Evolutionary conservation across 345 rosid species (phyloP).

Genomic region (Citrus inodora): DNA sequence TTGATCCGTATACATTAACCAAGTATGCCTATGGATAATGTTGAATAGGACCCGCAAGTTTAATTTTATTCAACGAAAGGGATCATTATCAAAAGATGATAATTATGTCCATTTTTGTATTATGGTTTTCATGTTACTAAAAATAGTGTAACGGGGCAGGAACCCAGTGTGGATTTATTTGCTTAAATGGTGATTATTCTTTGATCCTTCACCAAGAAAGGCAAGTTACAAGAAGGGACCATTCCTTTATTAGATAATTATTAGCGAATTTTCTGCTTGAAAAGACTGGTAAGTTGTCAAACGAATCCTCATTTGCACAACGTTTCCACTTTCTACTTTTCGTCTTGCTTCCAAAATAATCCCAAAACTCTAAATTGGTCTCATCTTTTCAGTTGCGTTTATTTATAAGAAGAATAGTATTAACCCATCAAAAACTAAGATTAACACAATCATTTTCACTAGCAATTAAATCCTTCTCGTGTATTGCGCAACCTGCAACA

Average conservation of each 20-base stretch:
- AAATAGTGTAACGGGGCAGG: neutral
- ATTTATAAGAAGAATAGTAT: neutral
- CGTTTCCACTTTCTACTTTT: neutral
- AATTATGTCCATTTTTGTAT: neutral
- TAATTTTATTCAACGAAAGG: neutral
- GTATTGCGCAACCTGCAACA: neutral
- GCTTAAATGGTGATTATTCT: neutral
- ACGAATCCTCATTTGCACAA: neutral
- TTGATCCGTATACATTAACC: no score
- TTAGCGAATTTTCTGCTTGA: neutral
- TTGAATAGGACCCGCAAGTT: no score
- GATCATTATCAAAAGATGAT: neutral
- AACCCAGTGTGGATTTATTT: neutral
- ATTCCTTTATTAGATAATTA: neutral
- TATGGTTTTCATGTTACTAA: neutral
- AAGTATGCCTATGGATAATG: no score
- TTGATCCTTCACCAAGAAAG: neutral
- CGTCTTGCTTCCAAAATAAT: neutral
- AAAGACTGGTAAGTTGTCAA: conserved; percentile 16
- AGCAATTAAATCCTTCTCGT: neutral
- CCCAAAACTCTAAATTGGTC: neutral
- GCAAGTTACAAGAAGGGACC: neutral
- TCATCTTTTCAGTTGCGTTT: neutral
- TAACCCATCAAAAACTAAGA: neutral
- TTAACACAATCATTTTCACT: neutral